phyloP scores from a whole-genome alignment of 441 rosid genomes.

The Cnidoscolus chayamansa region DNA sequence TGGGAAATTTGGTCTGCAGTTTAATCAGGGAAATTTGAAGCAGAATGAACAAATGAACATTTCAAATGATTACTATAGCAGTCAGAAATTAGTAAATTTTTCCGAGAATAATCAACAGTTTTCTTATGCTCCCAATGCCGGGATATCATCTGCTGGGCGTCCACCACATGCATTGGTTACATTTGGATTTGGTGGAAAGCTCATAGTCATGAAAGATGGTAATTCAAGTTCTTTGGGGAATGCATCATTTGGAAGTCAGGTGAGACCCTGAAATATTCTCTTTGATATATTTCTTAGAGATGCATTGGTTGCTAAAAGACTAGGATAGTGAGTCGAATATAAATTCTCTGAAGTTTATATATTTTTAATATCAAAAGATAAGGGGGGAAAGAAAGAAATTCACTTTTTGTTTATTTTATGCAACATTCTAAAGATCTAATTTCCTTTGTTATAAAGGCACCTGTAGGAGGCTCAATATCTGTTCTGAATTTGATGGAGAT shows the following conservation, averaged over 20 bases:
- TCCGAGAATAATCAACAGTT: constrained; percentile 52
- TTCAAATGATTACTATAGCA: constrained; percentile 50
- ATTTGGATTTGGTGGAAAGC: constrained; percentile 97
- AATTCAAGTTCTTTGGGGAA: constrained; percentile 43
- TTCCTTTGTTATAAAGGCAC: constrained; percentile 42
- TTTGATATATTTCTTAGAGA: constrained; percentile 1
- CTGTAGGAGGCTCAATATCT: constrained; percentile 51
- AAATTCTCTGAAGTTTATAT: not conserved
- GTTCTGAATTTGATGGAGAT: constrained; percentile 74
- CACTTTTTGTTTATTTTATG: not conserved
- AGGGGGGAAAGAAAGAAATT: too few relatives aligned
- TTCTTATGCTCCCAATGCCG: constrained; percentile 47
- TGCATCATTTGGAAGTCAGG: constrained; percentile 74
- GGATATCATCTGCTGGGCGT: constrained; percentile 87
- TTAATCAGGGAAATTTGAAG: constrained; percentile 40
- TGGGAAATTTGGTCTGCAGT: constrained; percentile 45
- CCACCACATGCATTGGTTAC: constrained; percentile 87
- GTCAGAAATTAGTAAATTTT: constrained; percentile 41
- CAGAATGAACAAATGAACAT: constrained; percentile 48
- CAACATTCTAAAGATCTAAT: constrained; percentile 26
- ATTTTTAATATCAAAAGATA: constrained; percentile 4
- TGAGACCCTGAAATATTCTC: constrained; percentile 32
- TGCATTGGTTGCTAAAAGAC: constrained; percentile 4
- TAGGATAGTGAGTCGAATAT: not conserved
- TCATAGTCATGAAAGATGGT: constrained; percentile 67